Evolutionary conservation across 306 rosid species (phyloP), one percentile per base, ranked within the genome.

Genomic region (Castanea crenata): DNA sequence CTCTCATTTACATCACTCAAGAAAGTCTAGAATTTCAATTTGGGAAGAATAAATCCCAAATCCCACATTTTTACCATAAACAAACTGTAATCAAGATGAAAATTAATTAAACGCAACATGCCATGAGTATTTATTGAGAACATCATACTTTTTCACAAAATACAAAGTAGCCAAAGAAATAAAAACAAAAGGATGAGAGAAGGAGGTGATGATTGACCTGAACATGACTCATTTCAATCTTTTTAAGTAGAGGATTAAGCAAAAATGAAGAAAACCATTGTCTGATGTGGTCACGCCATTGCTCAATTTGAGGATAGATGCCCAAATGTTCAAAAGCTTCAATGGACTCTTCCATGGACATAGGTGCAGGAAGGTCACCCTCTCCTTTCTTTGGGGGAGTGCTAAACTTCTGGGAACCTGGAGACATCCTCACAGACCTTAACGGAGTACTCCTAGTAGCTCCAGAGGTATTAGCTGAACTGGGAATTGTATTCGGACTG

Each of bases 391-490:
- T 95, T 23, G 97, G 99, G 27, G 99, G 92, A 10, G 97, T 91
- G 41, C 71, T 91, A 86, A 91, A 92, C 90, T 92, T 95, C 86
- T 95, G 97, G 64, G 98, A 92, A 55, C 92, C 91, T 7, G 99
- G 98, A 79, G 98, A 92, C 98, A 95, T 95, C 85, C 97, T 90
- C 86, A 92, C 99, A 63, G 92, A 92, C 88, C 99, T 91, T 92
- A 92, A 82, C 44, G 99, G 97, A 23, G 93, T 91, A 79, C 84
- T 86, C 88, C 99, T 91, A 55, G 90, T 83, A 75, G 91, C 83
- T 79, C 96, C 98, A 71, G 99, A 88, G 49, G 97, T 90, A 84
- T 83, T 91, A 59, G 87, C 87, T 51, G 99, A 87, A 73, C 89
- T 86, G 19, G 90, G 69, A 86, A 90, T 85, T 57, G 91, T 84